phyloP scores from a whole-genome alignment of 441 rosid genomes.

The Adansonia rubrostipa region DNA sequence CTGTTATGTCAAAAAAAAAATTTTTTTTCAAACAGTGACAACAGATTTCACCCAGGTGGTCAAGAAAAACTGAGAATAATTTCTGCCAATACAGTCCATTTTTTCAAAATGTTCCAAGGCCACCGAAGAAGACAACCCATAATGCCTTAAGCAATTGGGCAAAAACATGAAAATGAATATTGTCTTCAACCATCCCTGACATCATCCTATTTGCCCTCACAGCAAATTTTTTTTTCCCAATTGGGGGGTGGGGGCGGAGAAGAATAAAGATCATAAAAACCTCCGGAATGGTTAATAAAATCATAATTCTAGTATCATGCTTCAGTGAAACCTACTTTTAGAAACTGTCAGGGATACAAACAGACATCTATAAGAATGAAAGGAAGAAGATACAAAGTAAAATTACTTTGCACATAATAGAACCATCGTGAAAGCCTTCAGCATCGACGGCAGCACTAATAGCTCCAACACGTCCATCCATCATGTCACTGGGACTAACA shows the following conservation, averaged over 20 bases:
- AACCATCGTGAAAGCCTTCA: slow-evolving; percentile 89
- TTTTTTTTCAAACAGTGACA: not conserved
- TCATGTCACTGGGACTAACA: slow-evolving; percentile 98
- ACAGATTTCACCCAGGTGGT: not conserved
- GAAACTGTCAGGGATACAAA: slow-evolving; percentile 1
- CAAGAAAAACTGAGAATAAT: not conserved
- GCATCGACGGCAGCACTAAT: slow-evolving; percentile 90
- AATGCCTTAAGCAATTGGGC: not conserved
- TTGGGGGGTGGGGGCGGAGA: not conserved
- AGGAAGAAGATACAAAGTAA: slow-evolving; percentile 8
- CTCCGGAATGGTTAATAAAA: not conserved
- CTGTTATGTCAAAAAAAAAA: slow-evolving; percentile 44
- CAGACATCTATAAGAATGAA: not conserved
- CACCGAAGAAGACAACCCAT: not conserved
- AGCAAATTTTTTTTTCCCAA: too few relatives aligned
- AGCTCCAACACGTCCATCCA: slow-evolving; percentile 98
- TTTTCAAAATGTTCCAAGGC: not conserved
- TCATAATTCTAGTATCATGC: not conserved
- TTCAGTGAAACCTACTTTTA: not conserved
- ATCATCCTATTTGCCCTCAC: not conserved
- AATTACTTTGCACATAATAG: slow-evolving; percentile 95
- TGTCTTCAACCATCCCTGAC: not conserved
- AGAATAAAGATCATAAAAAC: slow-evolving; percentile 6
- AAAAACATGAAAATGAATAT: not conserved
- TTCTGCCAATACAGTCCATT: not conserved